A percentile compares a stretch with the other conserved stretches of the same genome.
These are phyloP conservation scores for Liriodendron chinense DNA, from an alignment of 164 flowering plant species.

Conservation along the genomic window DNA sequence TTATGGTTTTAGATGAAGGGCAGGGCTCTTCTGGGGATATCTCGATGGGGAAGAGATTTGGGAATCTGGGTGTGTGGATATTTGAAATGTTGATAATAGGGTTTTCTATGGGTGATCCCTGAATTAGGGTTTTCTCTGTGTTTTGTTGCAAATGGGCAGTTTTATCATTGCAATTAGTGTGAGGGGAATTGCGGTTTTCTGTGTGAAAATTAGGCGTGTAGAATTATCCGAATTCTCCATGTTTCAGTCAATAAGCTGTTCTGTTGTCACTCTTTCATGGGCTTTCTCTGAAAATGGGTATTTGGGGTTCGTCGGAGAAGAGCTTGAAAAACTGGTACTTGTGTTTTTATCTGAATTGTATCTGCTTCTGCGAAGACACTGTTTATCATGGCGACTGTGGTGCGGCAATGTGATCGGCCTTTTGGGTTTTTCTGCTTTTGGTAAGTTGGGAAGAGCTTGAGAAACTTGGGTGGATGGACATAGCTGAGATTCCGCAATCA, in stretches of 20 bases:
- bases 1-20: neutral
- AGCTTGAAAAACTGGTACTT: neutral
- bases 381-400: neutral
- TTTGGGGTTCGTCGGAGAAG: neutral
- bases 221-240: neutral
- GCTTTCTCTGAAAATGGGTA: neutral
- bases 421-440: neutral
- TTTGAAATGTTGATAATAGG: neutral
- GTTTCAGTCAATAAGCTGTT: neutral
- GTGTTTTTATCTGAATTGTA: neutral
- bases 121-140: too few relatives aligned
- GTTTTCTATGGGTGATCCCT: too few relatives aligned
- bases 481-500: neutral
- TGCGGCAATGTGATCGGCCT: too few relatives aligned
- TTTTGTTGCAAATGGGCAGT: too few relatives aligned
- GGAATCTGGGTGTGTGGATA: slow-evolving; percentile 3
- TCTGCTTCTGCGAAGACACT: too few relatives aligned
- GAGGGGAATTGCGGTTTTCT: neutral
- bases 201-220: neutral
- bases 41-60: neutral
- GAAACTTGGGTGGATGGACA: neutral
- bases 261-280: neutral
- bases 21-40: neutral
- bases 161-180: neutral
- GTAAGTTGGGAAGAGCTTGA: neutral